A percentile compares a stretch with the other conserved stretches of the same genome.
Evolutionary conservation across 1,139 yeast species (phyloP).

Genomic region (Pichia sp.): DNA sequence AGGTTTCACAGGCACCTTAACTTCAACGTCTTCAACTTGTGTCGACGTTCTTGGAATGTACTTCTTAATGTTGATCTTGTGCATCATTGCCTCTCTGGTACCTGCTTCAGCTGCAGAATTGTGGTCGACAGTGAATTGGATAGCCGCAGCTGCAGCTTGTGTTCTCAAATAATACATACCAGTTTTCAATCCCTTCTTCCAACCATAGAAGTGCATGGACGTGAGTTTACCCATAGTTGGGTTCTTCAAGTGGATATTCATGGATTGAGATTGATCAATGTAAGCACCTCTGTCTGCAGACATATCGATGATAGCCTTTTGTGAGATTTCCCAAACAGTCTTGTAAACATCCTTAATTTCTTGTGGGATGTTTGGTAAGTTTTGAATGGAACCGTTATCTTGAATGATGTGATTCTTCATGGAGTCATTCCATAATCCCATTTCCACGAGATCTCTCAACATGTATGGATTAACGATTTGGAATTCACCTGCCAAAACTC

Average conservation of each 20-base stretch:
- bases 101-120: constrained; percentile 41
- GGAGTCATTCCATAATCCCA: constrained; percentile 48
- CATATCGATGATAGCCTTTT: constrained; percentile 50
- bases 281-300: constrained; percentile 56
- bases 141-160: constrained; percentile 57
- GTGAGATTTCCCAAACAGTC: constrained; percentile 58
- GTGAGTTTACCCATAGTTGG: constrained; percentile 56
- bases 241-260: constrained; percentile 47
- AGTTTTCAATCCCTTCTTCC: constrained; percentile 58
- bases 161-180: constrained; percentile 60
- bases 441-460: constrained; percentile 45
- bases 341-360: constrained; percentile 46
- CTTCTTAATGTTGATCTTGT: constrained; percentile 36
- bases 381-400: constrained; percentile 51
- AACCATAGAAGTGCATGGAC: constrained; percentile 54
- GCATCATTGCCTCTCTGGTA: constrained; percentile 43
- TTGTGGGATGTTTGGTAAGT: constrained; percentile 43
- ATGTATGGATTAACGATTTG: constrained; percentile 54
- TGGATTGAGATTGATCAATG: constrained; percentile 54
- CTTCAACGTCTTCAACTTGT: constrained; percentile 28
- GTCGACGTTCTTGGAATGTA: constrained; percentile 24
- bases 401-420: constrained; percentile 47
- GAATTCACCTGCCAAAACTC: constrained; percentile 56
- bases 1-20: constrained; percentile 28
- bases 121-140: constrained; percentile 51